Evolutionary conservation across 2,329 filamentous ascomycete genomes (phyloP).

Genomic region (Colletotrichum tropicale): DNA sequence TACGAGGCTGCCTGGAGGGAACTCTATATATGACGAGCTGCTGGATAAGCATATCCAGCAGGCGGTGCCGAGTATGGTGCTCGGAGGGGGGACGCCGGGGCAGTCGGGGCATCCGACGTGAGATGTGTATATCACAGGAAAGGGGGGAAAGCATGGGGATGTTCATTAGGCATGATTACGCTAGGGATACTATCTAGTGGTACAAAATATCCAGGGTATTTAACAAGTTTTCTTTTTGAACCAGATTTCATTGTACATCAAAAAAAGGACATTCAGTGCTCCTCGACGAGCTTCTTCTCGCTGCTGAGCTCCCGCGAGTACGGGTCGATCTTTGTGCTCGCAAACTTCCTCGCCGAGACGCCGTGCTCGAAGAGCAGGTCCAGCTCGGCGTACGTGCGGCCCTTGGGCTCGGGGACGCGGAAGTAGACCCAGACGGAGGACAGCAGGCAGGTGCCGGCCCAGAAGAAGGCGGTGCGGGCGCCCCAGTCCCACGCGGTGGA

Average conservation of each 20-base stretch:
- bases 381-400: conserved; percentile 48
- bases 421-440: conserved; percentile 55
- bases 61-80: conserved; percentile 30
- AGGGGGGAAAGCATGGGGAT: not conserved
- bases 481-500: conserved; percentile 52
- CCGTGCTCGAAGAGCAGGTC: conserved; percentile 45
- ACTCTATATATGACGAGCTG: conserved; percentile 40
- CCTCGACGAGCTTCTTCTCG: conserved; percentile 14
- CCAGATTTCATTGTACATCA: not conserved
- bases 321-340: conserved; percentile 40
- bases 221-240: not conserved
- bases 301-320: conserved; percentile 27
- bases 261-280: not conserved
- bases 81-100: not conserved
- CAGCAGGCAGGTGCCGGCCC: conserved; percentile 51
- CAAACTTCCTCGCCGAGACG: conserved; percentile 44
- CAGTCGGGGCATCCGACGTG: not conserved
- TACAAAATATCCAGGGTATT: not conserved
- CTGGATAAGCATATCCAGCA: conserved; percentile 44
- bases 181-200: not conserved
- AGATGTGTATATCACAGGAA: not conserved
- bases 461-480: conserved; percentile 51
- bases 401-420: conserved; percentile 59
- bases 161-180: conserved; percentile 9
- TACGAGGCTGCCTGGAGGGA: conserved; percentile 39